phyloP scores from a whole-genome alignment of 2,329 filamentous ascomycete species.

The Samsoniella hepiali region DNA sequence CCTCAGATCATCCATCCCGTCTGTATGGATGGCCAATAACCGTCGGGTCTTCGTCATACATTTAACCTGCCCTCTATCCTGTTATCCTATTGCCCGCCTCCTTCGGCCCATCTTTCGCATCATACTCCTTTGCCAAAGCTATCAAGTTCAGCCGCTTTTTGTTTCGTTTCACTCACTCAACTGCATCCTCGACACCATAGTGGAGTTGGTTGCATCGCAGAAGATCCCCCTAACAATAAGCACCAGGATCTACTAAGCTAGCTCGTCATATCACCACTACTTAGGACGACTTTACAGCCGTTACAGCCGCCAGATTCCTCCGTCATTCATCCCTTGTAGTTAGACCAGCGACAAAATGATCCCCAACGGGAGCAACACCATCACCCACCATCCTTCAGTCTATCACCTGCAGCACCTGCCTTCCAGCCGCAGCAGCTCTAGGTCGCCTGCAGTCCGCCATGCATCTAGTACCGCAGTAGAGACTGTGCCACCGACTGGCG shows the following conservation, averaged over 20 bases:
- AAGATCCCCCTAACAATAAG: constrained; percentile 1
- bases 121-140: not conserved
- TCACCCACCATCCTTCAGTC: constrained; percentile 45
- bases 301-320: not conserved
- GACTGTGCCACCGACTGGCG: constrained; percentile 30
- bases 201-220: constrained; percentile 9
- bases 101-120: not conserved
- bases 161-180: not conserved
- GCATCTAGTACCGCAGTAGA: constrained; percentile 48
- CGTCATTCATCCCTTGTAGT: not conserved
- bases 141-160: not conserved
- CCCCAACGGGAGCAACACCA: constrained; percentile 39
- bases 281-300: not conserved
- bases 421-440: constrained; percentile 28
- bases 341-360: constrained; percentile 32
- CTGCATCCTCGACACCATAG: not conserved
- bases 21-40: not conserved
- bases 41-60: not conserved
- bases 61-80: not conserved
- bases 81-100: not conserved
- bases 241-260: not conserved
- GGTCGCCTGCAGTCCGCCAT: constrained; percentile 28
- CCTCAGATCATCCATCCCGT: not conserved
- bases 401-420: constrained; percentile 38
- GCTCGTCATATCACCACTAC: not conserved